Evolutionary conservation across 2,329 filamentous ascomycete genomes (phyloP), one percentile per base, ranked within the genome.

Genomic region (Drechslerella dactyloides): DNA sequence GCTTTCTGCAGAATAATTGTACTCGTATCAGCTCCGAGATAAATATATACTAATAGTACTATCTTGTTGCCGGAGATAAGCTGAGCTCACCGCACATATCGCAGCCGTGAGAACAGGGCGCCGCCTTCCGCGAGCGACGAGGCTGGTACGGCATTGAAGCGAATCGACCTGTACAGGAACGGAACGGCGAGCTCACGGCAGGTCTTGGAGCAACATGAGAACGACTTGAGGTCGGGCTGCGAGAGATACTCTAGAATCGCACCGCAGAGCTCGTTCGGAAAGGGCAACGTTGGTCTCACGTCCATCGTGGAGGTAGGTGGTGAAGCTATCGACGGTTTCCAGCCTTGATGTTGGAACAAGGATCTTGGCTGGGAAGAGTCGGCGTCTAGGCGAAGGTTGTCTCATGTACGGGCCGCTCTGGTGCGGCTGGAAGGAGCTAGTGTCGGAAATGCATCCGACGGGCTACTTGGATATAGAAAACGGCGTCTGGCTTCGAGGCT

Each of bases 111-210:
- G n/a, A 42, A 42, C 4, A 42, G 37, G 13, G 4, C 11, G 2
- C 13, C 11, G 37, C n/a, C n/a, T 2, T 42, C 37, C 4, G 37
- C 4, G 37, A 5, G n/a, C 37, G 15, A 13, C 37, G 37, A 13
- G 5, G 37, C 4, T 13, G 13, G n/a, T 13, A 4, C 3, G 13
- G 5, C 11, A 13, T 15, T 13, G 15, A 42, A 15, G 13, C n/a
- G 11, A 17, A 42, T 37, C 8, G 15, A n/a, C 30, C 50, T 10
- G 24, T 30, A 53, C 2, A 53, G 6, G 27, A 33, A 13, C 23
- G 21, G 21, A 11, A 53, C 6, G 11, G 51, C 51, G 13, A 53
- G 15, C 21, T 53, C 15, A 33, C n/a, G 51, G 27, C 51, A 53
- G 3, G 3, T 11, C 24, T 33, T 27, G 6, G 51, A 27, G 51